Evolutionary conservation across 73 alveolate species (phyloP), one percentile per base, ranked within the genome.

Genomic region (Halteria grandinella): DNA sequence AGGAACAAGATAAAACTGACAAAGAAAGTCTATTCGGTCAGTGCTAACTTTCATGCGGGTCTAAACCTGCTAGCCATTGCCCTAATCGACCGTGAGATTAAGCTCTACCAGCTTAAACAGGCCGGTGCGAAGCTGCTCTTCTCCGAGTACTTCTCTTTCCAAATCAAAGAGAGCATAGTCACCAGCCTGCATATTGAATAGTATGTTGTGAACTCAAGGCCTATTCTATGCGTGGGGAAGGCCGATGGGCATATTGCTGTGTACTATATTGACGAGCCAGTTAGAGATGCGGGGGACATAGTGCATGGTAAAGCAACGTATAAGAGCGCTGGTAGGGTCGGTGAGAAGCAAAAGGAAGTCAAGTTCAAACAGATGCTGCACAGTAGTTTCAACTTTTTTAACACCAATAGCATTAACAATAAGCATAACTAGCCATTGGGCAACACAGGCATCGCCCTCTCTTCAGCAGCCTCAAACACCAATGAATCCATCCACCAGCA

Each of bases 31-130:
- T 78, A 73, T 44, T 58, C 84, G 3, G 53, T 69, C n/a, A 73
- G 80, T 52, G 79, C 86, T 1, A 43, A 57, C 55, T 83, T 72
- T 41, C 87, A 72, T 41, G 27, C 45, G 34, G 76, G 48, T 24
- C 20, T 81, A 23, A 58, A 62, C n/a, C 49, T 53, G 12, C 48
- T 83, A 32, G 83, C 64, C 0, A 55, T 83, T 17, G 55, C 92
- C 0, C 73, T 83, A 14, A 62, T 83, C 5, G 92, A 83, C 69
- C 58, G 62, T 37, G 92, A 83, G 43, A 51, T 62, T 0, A 83
- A 62, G 55, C 48, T 83, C 3, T 73, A 69, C 54, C 53, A 57
- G 7, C 14, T 83, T 32, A 74, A 73, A 21, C 78, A 83, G 34
- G 55, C 72, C 55, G 92, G 92, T 15, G 39, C 41, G 17, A 55